phyloP scores from a whole-genome alignment of 192 early-diverging fungal species.

The Coemansia sp. region DNA sequence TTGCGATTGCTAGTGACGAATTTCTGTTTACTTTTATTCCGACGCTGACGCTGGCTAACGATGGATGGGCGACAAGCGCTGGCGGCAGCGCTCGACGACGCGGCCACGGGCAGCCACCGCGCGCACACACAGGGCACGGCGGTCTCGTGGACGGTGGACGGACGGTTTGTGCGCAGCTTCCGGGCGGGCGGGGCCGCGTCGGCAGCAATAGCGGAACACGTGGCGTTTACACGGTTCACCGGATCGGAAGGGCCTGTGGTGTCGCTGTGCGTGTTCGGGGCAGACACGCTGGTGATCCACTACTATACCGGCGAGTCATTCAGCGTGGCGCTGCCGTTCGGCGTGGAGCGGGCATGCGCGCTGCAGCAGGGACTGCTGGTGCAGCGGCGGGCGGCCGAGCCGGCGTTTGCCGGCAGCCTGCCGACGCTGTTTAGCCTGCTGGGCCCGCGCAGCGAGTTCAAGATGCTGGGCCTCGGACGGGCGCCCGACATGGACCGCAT shows the following conservation, averaged over 20 bases:
- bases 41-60: not conserved
- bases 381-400: constrained; percentile 24
- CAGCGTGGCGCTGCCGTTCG: constrained; percentile 29
- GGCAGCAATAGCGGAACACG: constrained; percentile 9
- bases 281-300: constrained; percentile 31
- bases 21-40: not conserved
- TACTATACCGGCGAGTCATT: constrained; percentile 34
- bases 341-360: constrained; percentile 20
- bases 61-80: not conserved
- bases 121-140: constrained; percentile 5
- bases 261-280: constrained; percentile 36
- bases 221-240: constrained; percentile 28
- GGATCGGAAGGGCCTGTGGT: constrained; percentile 1
- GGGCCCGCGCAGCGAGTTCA: constrained; percentile 40
- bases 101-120: constrained; percentile 17
- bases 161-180: constrained; percentile 36
- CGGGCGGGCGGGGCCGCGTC: not conserved
- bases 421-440: constrained; percentile 43
- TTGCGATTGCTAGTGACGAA: not conserved
- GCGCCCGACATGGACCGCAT: constrained; percentile 16
- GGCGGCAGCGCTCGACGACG: constrained; percentile 25
- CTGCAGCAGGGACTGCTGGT: constrained; percentile 39
- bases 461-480: constrained; percentile 34
- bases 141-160: constrained; percentile 27
- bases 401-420: constrained; percentile 8